Conservation (phyloP, 306 rosid genomes). For the Leucaena leucocephala region DNA sequence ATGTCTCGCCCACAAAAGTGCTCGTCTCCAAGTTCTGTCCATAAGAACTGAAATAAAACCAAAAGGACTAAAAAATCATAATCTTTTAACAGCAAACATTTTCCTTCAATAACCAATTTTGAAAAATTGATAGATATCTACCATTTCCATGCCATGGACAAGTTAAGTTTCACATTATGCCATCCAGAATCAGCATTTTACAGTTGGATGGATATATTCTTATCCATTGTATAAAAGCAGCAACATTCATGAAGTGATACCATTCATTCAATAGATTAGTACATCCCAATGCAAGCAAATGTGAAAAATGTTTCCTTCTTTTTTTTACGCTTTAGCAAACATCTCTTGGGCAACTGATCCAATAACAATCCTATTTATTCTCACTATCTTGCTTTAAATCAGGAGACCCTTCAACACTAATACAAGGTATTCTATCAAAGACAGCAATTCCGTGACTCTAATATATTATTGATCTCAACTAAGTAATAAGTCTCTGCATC, state of each 20-base stretch:
- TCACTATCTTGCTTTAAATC: conserved; percentile 6
- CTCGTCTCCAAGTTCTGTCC: conserved; percentile 90
- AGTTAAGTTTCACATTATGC: conserved; percentile 5
- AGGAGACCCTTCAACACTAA: neutral
- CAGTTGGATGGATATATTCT: neutral
- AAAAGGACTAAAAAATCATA: conserved; percentile 26
- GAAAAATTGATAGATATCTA: conserved; percentile 24
- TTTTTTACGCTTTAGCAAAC: neutral
- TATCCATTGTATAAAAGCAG: conserved; percentile 8
- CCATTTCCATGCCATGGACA: conserved; percentile 6
- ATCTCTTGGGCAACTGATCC: conserved; percentile 4
- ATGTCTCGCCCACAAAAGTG: conserved; percentile 91
- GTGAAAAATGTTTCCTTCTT: neutral
- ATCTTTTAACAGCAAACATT: conserved; percentile 28
- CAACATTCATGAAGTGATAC: neutral
- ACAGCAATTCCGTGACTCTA: neutral
- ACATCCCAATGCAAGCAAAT: conserved; percentile 6
- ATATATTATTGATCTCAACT: neutral
- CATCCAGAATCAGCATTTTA: conserved; percentile 19
- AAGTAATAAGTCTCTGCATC: neutral
- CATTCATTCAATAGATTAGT: neutral
- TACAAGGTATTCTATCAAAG: conserved; percentile 1
- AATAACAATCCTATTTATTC: neutral
- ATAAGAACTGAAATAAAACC: conserved; percentile 74
- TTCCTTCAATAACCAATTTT: conserved; percentile 13